phyloP scores from a whole-genome alignment of 2,329 filamentous ascomycete genomes.

The Bipolaris oryzae region DNA sequence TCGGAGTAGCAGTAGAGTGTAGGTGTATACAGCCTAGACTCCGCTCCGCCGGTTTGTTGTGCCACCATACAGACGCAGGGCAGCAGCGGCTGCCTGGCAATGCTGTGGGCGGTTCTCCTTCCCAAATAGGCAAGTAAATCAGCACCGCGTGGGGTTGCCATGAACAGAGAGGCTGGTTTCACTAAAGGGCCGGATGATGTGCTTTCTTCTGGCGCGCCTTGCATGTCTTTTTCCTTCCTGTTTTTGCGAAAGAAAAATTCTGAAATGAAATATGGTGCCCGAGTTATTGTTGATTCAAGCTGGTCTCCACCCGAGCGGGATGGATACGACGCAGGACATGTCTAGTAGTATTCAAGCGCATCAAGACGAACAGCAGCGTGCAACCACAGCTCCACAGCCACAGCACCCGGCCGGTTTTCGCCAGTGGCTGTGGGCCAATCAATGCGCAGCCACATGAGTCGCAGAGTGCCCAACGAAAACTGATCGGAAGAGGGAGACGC shows the following conservation, averaged over 20 bases:
- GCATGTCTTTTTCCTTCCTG: too few relatives aligned
- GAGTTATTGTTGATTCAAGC: not conserved
- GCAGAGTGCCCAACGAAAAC: conserved; percentile 9
- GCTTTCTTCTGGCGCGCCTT: not conserved
- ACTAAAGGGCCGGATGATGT: not conserved
- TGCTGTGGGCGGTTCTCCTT: conserved; percentile 3
- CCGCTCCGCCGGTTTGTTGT: not conserved
- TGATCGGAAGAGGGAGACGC: not conserved
- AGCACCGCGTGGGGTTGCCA: not conserved
- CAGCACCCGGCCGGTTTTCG: conserved; percentile 18
- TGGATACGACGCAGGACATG: not conserved
- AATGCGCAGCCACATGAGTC: conserved; percentile 1
- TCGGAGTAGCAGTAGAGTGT: not conserved
- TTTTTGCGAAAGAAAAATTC: not conserved
- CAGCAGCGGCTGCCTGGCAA: not conserved
- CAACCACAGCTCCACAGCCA: conserved; percentile 17
- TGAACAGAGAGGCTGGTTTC: not conserved
- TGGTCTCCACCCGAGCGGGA: not conserved
- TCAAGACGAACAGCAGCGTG: conserved; percentile 9
- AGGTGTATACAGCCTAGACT: not conserved
- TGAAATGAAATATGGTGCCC: not conserved
- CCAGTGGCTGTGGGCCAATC: not conserved
- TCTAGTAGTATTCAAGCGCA: not conserved
- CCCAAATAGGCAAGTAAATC: conserved; percentile 7
- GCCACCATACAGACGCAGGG: not conserved